Evolutionary conservation across 78 protist genomes (phyloP).

Genomic region (Protostelium mycophagum): DNA sequence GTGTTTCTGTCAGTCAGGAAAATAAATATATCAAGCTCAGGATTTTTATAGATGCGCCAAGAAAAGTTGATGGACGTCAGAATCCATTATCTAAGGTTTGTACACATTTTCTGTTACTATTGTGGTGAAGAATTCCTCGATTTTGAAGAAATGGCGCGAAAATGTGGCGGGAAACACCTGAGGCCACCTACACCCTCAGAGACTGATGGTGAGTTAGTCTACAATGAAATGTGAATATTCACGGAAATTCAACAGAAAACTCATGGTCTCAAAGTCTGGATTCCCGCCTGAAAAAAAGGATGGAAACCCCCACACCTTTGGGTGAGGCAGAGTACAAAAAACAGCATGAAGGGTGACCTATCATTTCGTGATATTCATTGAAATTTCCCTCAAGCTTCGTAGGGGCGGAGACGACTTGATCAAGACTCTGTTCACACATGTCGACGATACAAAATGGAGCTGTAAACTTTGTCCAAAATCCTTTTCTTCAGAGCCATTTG

Average conservation of each 20-base stretch:
- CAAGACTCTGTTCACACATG: not conserved
- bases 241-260: not conserved
- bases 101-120: not conserved
- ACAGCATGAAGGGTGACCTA: not conserved
- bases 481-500: not conserved
- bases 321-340: not conserved
- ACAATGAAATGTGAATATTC: not conserved
- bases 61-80: not conserved
- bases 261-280: not conserved
- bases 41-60: too few species aligned
- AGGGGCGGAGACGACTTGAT: not conserved
- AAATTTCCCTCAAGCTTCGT: too few species aligned
- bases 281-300: not conserved
- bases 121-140: not conserved
- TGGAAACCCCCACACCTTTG: not conserved
- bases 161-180: not conserved
- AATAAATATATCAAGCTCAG: too few species aligned
- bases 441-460: not conserved
- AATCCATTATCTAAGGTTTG: not conserved
- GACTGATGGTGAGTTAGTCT: too few species aligned
- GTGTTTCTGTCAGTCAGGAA: too few species aligned
- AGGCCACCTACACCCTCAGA: not conserved
- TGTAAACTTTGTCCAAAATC: not conserved
- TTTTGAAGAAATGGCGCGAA: not conserved
- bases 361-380: not conserved